Evolutionary conservation across 192 early-diverging fungal genomes (phyloP).

Genomic region (Helicostylum pulchrum): DNA sequence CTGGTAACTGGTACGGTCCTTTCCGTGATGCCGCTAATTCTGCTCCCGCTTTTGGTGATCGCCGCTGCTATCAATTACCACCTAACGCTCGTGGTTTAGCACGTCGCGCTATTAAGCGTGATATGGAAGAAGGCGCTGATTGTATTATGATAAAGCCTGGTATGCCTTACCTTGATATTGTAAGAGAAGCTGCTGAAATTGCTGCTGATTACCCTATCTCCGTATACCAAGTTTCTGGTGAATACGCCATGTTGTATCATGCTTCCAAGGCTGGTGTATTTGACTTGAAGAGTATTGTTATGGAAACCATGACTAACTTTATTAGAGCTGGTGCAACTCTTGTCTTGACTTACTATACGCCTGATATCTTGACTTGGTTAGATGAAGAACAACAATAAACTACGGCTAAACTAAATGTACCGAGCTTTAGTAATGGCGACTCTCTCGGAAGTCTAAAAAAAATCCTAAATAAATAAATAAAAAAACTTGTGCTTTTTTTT

Average conservation of each 20-base stretch:
- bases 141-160: slow-evolving; percentile 98
- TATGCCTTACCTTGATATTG: slow-evolving; percentile 91
- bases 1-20: slow-evolving; percentile 92
- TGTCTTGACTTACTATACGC: slow-evolving; percentile 96
- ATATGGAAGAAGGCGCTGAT: slow-evolving; percentile 93
- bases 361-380: slow-evolving; percentile 89
- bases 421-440: too few relatives aligned
- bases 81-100: slow-evolving; percentile 85
- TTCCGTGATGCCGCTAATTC: slow-evolving; percentile 96
- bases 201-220: slow-evolving; percentile 88
- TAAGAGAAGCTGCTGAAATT: slow-evolving; percentile 77
- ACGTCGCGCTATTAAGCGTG: slow-evolving; percentile 81
- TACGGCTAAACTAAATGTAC: background rate
- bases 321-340: slow-evolving; percentile 89
- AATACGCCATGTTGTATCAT: slow-evolving; percentile 83
- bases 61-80: slow-evolving; percentile 94
- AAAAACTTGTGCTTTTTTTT: too few relatives aligned
- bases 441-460: too few relatives aligned
- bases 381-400: slow-evolving; percentile 37
- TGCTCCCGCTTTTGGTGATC: slow-evolving; percentile 87
- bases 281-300: slow-evolving; percentile 76
- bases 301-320: slow-evolving; percentile 81
- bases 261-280: slow-evolving; percentile 82
- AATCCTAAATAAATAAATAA: too few relatives aligned
- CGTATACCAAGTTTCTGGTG: slow-evolving; percentile 94